Conservation (phyloP, 2,329 filamentous ascomycete species). For the Ascochyta koolunga region DNA sequence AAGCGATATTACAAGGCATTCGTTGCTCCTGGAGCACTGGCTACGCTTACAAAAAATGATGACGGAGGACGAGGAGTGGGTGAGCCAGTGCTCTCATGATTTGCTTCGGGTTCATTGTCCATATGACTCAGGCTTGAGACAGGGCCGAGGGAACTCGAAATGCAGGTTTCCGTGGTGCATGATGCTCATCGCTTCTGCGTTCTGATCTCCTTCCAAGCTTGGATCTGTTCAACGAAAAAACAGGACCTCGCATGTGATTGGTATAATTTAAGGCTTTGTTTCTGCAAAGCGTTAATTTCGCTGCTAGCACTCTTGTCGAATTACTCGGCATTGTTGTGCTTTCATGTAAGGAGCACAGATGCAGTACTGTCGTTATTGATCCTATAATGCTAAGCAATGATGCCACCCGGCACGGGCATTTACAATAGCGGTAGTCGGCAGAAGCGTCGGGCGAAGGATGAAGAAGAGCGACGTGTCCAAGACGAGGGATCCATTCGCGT, state of each 20-base stretch:
- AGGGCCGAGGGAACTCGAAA: neutral
- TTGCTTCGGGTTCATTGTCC: neutral
- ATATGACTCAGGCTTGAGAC: neutral
- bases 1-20: neutral
- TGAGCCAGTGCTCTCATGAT: neutral
- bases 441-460: slow-evolving; percentile 1
- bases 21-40: neutral
- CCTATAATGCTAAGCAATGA: slow-evolving; percentile 10
- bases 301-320: neutral
- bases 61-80: neutral
- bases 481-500: neutral
- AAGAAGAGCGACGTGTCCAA: neutral
- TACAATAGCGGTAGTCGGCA: neutral
- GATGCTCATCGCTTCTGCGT: neutral
- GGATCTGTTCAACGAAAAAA: neutral
- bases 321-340: neutral
- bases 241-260: neutral
- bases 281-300: neutral
- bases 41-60: neutral
- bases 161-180: neutral
- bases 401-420: slow-evolving; percentile 3
- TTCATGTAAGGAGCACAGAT: neutral
- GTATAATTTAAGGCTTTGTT: neutral
- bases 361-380: slow-evolving; percentile 8
- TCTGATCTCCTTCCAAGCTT: neutral